These are phyloP conservation scores for Physcomitrellopsis africana DNA, from an alignment of 225 moss, liverwort and hornwort species.

Conservation along the genomic window DNA sequence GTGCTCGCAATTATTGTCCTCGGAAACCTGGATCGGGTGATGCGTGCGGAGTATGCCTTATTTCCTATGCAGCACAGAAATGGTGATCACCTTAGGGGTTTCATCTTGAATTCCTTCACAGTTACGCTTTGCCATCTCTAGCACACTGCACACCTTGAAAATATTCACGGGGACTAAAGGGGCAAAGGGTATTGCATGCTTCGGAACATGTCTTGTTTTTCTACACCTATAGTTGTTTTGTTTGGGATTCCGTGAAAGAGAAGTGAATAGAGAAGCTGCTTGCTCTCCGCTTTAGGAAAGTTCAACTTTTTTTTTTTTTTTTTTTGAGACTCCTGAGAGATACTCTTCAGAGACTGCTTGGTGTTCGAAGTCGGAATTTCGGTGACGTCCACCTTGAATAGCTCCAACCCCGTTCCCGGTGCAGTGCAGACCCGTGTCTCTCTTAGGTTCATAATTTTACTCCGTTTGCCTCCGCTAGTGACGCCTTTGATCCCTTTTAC, in stretches of 20 bases:
- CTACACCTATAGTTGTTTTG: neutral
- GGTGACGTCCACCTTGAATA: neutral
- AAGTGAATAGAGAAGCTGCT: neutral
- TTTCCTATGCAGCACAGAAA: neutral
- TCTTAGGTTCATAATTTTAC: neutral
- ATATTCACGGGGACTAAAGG: neutral
- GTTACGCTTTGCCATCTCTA: neutral
- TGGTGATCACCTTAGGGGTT: constrained; percentile 1
- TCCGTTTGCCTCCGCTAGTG: neutral
- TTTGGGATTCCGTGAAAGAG: neutral
- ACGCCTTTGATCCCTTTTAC: neutral
- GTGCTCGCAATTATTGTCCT: neutral
- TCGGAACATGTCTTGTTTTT: neutral
- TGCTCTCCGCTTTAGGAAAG: neutral
- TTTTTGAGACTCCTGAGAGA: neutral
- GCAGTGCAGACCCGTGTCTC: neutral
- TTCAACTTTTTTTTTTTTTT: neutral
- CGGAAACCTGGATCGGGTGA: neutral
- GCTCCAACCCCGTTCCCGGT: neutral
- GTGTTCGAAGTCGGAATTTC: neutral
- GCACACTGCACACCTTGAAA: neutral
- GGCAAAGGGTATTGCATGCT: neutral
- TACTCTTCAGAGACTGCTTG: neutral
- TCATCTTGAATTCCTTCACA: neutral
- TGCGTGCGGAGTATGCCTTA: neutral